A percentile compares a stretch with the other conserved stretches of the same genome.
Conservation (phyloP, 805 yeast species). For the Lipomyces kockii region DNA sequence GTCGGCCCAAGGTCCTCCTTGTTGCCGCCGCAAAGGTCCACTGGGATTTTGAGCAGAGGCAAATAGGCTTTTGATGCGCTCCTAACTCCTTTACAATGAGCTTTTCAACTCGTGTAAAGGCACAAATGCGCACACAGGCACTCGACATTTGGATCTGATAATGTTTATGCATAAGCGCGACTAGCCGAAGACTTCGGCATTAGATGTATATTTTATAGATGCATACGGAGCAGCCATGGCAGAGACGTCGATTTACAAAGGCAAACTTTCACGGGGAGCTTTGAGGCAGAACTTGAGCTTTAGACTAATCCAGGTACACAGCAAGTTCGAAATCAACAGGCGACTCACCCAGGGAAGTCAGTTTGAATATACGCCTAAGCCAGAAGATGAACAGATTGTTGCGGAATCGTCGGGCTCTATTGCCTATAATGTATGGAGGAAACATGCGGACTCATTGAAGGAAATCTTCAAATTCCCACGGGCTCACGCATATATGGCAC, state of each 20-base stretch:
- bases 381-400: background rate
- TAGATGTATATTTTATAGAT: background rate
- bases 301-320: background rate
- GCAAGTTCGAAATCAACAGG: background rate
- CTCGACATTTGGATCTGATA: background rate
- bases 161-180: background rate
- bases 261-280: background rate
- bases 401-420: background rate
- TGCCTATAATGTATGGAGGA: background rate
- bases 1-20: too few relatives aligned
- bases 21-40: too few relatives aligned
- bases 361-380: background rate
- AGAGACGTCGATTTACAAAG: background rate
- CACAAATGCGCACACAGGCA: too few relatives aligned
- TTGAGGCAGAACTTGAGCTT: background rate
- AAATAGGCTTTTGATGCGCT: too few relatives aligned
- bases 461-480: background rate
- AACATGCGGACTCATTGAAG: constrained; percentile 1
- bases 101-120: too few relatives aligned
- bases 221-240: background rate
- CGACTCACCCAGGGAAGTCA: background rate
- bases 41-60: too few relatives aligned
- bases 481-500: background rate
- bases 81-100: too few relatives aligned
- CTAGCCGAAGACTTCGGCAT: background rate